A percentile compares a stretch with the other conserved stretches of the same genome.
phyloP scores from a whole-genome alignment of 257 asterid species.

The Solanum boliviense region DNA sequence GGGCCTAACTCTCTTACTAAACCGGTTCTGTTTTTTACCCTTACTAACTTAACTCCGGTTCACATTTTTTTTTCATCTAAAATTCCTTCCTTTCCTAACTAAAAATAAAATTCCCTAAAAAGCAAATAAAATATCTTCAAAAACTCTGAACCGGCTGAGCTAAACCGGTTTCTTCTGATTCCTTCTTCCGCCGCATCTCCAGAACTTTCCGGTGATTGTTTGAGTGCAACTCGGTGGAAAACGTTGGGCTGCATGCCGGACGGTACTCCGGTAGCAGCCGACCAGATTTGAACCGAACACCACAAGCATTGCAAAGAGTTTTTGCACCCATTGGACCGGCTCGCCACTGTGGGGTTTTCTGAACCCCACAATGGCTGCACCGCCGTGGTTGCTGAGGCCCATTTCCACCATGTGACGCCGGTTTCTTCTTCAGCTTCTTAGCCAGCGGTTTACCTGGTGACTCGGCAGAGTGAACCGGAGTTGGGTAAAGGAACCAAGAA shows the following conservation, averaged over 20 bases:
- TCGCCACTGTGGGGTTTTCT: slow-evolving; percentile 96
- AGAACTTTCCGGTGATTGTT: slow-evolving; percentile 84
- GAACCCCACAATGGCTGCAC: slow-evolving; percentile 89
- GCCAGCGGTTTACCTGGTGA: slow-evolving; percentile 15
- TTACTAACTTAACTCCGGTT: background rate
- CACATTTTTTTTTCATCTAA: background rate
- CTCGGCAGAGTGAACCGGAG: slow-evolving; percentile 31
- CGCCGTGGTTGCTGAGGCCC: slow-evolving; percentile 48
- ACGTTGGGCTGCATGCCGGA: slow-evolving; percentile 94
- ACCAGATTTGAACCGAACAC: slow-evolving; percentile 88
- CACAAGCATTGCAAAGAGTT: slow-evolving; percentile 96
- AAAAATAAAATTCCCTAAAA: background rate
- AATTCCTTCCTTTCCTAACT: background rate
- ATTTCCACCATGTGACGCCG: slow-evolving; percentile 7
- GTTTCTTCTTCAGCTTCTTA: slow-evolving; percentile 30
- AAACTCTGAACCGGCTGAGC: slow-evolving; percentile 49
- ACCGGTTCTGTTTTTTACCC: slow-evolving; percentile 11
- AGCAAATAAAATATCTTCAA: slow-evolving; percentile 15
- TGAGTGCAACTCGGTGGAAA: slow-evolving; percentile 62
- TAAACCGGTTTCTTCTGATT: slow-evolving; percentile 18
- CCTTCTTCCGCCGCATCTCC: slow-evolving; percentile 86
- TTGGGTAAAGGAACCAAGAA: slow-evolving; percentile 12
- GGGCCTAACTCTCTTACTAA: slow-evolving; percentile 10
- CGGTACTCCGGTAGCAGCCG: slow-evolving; percentile 87
- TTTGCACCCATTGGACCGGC: slow-evolving; percentile 88